Evolutionary conservation across 1,284 basidiomycete genomes (phyloP).

Genomic region (Irpex sp.): DNA sequence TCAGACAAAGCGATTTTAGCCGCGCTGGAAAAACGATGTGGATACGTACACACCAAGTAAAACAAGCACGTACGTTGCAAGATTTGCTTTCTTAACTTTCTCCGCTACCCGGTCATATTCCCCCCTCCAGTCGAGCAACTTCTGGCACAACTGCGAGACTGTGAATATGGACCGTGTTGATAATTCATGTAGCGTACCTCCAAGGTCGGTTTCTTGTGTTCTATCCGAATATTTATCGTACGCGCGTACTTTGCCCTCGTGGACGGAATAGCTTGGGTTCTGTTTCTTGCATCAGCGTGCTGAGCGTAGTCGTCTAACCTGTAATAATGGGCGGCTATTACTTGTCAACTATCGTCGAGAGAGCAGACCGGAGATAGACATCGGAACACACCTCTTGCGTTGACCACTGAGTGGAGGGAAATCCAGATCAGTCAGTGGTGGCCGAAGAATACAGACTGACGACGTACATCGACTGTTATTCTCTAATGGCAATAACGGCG

Average conservation of each 20-base stretch:
- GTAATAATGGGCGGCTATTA: not conserved
- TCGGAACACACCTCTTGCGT: conserved; percentile 11
- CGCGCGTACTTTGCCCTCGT: not conserved
- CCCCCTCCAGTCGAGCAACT: conserved; percentile 9
- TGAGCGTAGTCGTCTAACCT: conserved; percentile 16
- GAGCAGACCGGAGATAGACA: too few relatives aligned
- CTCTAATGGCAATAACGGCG: too few relatives aligned
- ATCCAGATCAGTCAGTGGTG: not conserved
- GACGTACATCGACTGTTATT: too few relatives aligned
- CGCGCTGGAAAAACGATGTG: not conserved
- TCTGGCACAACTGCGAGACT: conserved; percentile 9
- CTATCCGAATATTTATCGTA: not conserved
- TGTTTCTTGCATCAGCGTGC: conserved; percentile 4
- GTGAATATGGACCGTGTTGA: not conserved
- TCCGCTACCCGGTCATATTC: not conserved
- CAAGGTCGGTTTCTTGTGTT: not conserved
- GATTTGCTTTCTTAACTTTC: conserved; percentile 2
- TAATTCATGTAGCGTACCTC: not conserved
- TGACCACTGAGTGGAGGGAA: conserved; percentile 3
- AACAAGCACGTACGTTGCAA: conserved; percentile 10
- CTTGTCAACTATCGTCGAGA: too few relatives aligned
- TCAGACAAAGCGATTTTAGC: not conserved
- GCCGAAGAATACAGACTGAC: not conserved
- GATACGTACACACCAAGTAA: not conserved
- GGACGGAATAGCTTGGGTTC: not conserved